These are phyloP conservation scores for Pleurotus ostreatus DNA, from an alignment of 768 basidiomycete species.

Conservation along the genomic window DNA sequence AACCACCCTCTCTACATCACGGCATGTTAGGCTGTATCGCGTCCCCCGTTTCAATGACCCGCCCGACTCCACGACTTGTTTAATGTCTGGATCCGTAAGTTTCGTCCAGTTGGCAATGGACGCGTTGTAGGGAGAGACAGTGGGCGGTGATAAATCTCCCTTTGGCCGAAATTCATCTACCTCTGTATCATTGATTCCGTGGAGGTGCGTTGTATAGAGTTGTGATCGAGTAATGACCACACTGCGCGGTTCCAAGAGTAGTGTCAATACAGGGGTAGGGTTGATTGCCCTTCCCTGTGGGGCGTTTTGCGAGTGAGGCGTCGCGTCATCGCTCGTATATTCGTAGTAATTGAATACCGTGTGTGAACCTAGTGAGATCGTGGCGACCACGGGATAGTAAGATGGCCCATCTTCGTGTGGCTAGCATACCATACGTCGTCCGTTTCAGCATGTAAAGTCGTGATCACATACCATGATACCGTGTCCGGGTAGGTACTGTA, in stretches of 20 bases:
- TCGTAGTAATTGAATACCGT: conserved; percentile 79
- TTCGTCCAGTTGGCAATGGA: conserved; percentile 56
- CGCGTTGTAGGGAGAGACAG: conserved; percentile 22
- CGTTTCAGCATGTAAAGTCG: background rate
- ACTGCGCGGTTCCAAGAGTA: conserved; percentile 84
- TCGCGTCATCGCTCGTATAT: conserved; percentile 34
- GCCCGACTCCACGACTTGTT: conserved; percentile 39
- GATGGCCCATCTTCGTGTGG: conserved; percentile 92
- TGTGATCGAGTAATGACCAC: conserved; percentile 69
- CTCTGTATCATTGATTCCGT: conserved; percentile 67
- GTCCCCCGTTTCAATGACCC: conserved; percentile 50
- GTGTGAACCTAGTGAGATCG: conserved; percentile 85
- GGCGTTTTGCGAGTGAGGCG: conserved; percentile 2
- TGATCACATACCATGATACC: conserved; percentile 76
- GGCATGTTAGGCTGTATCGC: conserved; percentile 82
- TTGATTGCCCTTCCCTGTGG: conserved; percentile 54
- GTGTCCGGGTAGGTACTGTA: conserved; percentile 80
- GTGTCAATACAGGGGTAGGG: conserved; percentile 57
- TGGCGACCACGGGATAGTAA: conserved; percentile 85
- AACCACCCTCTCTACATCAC: conserved; percentile 70
- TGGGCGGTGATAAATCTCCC: conserved; percentile 19
- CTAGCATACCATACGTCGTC: conserved; percentile 31
- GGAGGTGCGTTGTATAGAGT: conserved; percentile 71
- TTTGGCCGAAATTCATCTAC: conserved; percentile 38
- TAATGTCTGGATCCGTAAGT: conserved; percentile 37